These are phyloP conservation scores for Phlebiopsis gigantea DNA, from an alignment of 768 basidiomycete genomes.

Conservation along the genomic window DNA sequence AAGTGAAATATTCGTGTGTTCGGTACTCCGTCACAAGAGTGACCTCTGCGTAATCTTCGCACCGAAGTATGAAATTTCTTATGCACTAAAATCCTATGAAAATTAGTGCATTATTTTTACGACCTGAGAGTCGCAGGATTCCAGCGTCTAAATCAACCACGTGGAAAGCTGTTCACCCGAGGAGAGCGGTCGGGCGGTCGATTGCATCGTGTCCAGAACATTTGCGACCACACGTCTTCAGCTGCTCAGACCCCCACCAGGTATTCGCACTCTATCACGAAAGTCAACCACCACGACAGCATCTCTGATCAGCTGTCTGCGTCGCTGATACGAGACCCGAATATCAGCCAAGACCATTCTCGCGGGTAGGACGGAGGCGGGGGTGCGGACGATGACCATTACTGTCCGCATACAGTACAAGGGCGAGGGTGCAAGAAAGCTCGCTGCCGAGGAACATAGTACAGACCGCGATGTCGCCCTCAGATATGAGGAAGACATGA, in stretches of 20 bases:
- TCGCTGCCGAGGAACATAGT: slow-evolving; percentile 1
- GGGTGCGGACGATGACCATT: slow-evolving; percentile 10
- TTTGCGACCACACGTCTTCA: not conserved
- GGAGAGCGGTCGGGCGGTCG: not conserved
- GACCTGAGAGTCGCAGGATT: no score
- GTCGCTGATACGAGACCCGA: not conserved
- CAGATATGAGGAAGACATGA: slow-evolving; percentile 5
- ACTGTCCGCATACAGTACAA: slow-evolving; percentile 15
- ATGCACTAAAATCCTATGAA: no score
- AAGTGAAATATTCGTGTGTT: no score
- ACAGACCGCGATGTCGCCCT: not conserved
- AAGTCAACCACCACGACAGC: not conserved
- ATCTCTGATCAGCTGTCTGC: not conserved
- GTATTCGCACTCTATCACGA: no score
- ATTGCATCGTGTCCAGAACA: not conserved
- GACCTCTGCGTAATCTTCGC: no score
- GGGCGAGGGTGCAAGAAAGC: slow-evolving; percentile 12
- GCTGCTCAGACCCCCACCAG: not conserved
- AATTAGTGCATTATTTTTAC: no score
- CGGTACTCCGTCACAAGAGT: no score
- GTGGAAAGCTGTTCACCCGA: not conserved
- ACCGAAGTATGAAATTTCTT: no score
- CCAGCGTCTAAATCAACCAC: not conserved
- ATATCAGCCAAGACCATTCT: not conserved
- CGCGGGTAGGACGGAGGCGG: not conserved